Evolutionary conservation across 73 alveolate species (phyloP), one percentile per base, ranked within the genome.

Genomic region (Paramecium caudatum): DNA sequence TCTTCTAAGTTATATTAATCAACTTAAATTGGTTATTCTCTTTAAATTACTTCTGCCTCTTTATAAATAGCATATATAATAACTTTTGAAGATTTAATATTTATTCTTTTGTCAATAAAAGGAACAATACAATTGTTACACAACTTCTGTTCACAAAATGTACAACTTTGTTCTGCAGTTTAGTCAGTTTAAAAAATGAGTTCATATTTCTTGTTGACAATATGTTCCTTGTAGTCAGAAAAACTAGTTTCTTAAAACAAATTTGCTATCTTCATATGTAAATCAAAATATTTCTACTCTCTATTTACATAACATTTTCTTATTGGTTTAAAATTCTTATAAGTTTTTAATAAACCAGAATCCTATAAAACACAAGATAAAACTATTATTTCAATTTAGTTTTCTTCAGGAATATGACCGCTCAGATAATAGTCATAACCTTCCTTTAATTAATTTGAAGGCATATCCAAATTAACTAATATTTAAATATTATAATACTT

Each of bases 91-190:
- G 30, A 3, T 55, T 55, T 55, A 1, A 55, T 37, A 23, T 23
- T 55, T 8, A 55, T 5, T 21, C 34, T 68, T 68, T 68, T 4
- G 34, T 68, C 84, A 32, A 34, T 37, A 68, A 68, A 68, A 7
- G 17, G 19, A 68, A 68, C 84, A 4, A 68, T 34, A 33, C 84
- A 68, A 8, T 68, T 68, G 34, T 68, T 68, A 68, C 84, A 68
- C 10, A 68, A 34, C 21, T 68, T 37, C 2, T 9, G 47, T 7
- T 68, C 50, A 16, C 84, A 68, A 68, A 15, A 68, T 13, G 84
- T 25, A 37, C 84, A 68, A 32, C 15, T 68, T 3, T 32, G 34
- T 32, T 68, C 34, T 8, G 10, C 36, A 9, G 25, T 25, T 68
- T 68, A 12, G 34, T 68, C 34, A 34, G 84, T 68, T 33, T 68